Percentiles rank a stretch among this genome's conserved stretches.
These are phyloP conservation scores for Geum urbanum DNA, from an alignment of 306 rosid genomes.

Conservation along the genomic window DNA sequence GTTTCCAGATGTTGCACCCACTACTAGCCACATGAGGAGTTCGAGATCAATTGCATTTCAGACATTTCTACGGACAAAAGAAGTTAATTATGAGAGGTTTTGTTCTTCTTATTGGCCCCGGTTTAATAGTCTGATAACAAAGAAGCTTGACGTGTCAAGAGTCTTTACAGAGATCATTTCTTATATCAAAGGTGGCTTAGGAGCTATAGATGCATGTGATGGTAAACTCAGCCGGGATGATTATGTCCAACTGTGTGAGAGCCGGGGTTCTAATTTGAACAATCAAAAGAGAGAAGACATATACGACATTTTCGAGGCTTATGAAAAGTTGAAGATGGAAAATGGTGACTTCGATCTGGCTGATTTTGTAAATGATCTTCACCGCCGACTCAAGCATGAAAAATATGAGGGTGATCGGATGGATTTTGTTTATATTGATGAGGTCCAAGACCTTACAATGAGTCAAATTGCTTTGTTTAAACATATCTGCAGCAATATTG, in stretches of 20 bases:
- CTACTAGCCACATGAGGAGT: conserved; percentile 22
- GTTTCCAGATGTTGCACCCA: conserved; percentile 30
- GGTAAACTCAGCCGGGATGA: conserved; percentile 47
- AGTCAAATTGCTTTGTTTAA: conserved; percentile 70
- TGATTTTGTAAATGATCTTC: conserved; percentile 66
- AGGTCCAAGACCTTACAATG: conserved; percentile 83
- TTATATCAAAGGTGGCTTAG: conserved; percentile 61
- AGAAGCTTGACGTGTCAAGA: conserved; percentile 51
- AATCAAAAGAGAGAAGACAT: conserved; percentile 41
- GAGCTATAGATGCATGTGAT: conserved; percentile 30
- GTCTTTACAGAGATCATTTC: conserved; percentile 72
- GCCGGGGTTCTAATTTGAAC: conserved; percentile 42
- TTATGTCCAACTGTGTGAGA: conserved; percentile 41
- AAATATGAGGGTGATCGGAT: conserved; percentile 48
- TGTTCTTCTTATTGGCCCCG: conserved; percentile 64
- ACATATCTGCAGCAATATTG: conserved; percentile 58
- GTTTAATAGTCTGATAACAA: conserved; percentile 49
- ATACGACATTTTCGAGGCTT: conserved; percentile 51
- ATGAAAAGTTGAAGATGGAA: conserved; percentile 59
- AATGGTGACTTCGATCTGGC: conserved; percentile 70
- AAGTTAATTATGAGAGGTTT: conserved; percentile 64
- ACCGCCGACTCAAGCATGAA: conserved; percentile 39
- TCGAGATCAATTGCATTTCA: conserved; percentile 49
- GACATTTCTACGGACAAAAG: conserved; percentile 48
- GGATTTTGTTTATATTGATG: conserved; percentile 67